Evolutionary conservation across 495 filamentous ascomycete genomes (phyloP), one percentile per base, ranked within the genome.

Genomic region (Choiromyces venosus): DNA sequence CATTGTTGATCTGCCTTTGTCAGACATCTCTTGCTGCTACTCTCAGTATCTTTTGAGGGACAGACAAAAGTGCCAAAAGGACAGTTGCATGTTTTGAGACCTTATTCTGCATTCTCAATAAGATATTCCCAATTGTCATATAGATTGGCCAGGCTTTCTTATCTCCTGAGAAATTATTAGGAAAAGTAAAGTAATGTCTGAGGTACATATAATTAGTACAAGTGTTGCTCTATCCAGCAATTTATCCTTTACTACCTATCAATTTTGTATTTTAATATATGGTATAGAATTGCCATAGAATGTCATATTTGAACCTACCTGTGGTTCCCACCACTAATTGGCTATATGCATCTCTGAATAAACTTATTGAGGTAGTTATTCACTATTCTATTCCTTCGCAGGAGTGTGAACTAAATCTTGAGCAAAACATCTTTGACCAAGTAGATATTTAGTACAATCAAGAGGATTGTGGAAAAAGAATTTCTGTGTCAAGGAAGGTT

Each of bases 101-200:
- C n/a, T 5, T 71, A 36, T 72, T 76, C 36, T 10, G 66, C 2
- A 65, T 37, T 9, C 29, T 10, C 8, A 35, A 25, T 25, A 35
- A 9, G 16, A 74, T 70, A 46, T 76, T 76, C 21, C 74, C 52
- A 36, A 75, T 65, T 14, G 66, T 76, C 61, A 76, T 61, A 64
- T 76, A 71, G 37, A 76, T 29, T 16, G 74, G 39, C 74, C 74
- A 76, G 18, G 67, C 66, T 40, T 76, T 76, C 38, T 71, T 76
- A 46, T 76, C 36, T 2, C 73, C 1, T 4, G 35, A 76, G 33
- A 69, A 76, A 44, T 76, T 76, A 0, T 73, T 76, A 1, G 70
- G 33, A 70, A 70, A 66, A 2, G 73, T 76, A 14, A 36, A 0
- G 73, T 76, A 14, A 36, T 0, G 37, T 75, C 73, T 18, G 66